phyloP scores from a whole-genome alignment of 352 stramenopile genomes.

The Peronospora tabacina region DNA sequence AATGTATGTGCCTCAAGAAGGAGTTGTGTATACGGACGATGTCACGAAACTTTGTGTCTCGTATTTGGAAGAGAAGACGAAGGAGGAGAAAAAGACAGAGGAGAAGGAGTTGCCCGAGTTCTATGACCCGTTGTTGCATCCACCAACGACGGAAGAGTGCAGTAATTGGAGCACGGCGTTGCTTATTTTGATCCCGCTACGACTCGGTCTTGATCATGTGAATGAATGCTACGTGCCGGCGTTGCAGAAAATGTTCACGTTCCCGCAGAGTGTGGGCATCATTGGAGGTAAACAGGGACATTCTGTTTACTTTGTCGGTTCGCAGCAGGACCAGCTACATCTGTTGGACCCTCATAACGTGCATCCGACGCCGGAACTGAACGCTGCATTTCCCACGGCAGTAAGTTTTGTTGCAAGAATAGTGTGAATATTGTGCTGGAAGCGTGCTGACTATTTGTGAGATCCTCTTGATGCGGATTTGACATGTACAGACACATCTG shows the following conservation, averaged over 20 bases:
- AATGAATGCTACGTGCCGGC: conserved; percentile 76
- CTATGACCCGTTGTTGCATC: conserved; percentile 81
- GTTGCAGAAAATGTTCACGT: conserved; percentile 72
- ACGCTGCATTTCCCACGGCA: conserved; percentile 60
- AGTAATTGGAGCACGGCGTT: conserved; percentile 82
- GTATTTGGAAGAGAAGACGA: conserved; percentile 31
- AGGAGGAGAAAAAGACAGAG: conserved; percentile 4
- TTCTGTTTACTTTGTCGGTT: conserved; percentile 94
- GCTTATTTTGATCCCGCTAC: conserved; percentile 88
- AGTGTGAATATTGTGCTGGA: not conserved
- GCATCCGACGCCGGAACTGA: conserved; percentile 59
- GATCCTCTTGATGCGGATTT: conserved; percentile 1
- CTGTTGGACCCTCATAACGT: conserved; percentile 82
- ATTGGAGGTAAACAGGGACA: conserved; percentile 91
- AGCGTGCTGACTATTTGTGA: not conserved
- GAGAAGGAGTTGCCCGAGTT: conserved; percentile 30
- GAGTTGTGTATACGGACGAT: conserved; percentile 75
- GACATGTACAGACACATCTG: conserved; percentile 50
- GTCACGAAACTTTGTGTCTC: conserved; percentile 66
- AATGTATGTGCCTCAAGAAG: conserved; percentile 82
- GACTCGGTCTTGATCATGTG: conserved; percentile 86
- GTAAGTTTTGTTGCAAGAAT: conserved; percentile 21
- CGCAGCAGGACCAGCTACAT: conserved; percentile 73
- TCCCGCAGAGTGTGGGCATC: conserved; percentile 91
- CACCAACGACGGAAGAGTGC: conserved; percentile 35